Base-by-base conservation (phyloP, 805 yeast genomes). In the Brettanomyces nanus region DNA sequence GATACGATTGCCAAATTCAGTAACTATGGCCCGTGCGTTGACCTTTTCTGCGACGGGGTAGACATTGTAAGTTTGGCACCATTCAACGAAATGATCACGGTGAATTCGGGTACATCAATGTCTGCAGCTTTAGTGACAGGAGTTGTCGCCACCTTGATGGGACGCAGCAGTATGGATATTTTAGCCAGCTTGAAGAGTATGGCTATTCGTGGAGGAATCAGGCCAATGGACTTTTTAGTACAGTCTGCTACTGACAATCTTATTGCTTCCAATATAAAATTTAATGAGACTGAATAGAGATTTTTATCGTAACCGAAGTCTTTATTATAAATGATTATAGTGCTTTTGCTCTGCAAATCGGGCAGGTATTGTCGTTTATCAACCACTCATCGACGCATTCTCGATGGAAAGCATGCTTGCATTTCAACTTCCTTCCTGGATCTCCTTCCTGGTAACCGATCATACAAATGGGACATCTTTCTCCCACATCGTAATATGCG, bases 341-440 rank as follows among this genome's bases (percentile, higher is more conserved):
- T 6, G 74, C 77, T 42, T 62, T 60, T 4, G 65, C 56, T 32
- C 82, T 59, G 45, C 82, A 76, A 33, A 75, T 55, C 6, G 82
- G 82, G 52, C 82, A 76, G 15, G 69, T 66, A 45, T 75, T 76
- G 44, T 70, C 66, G 27, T 62, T 65, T 19, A 63, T 43, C 9
- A 76, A 56, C 81, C 82, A 76, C 40, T 67, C 67, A 47, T 77
- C 84, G 37, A 77, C 67, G 47, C 84, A 77, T 2, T 59, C 66
- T 34, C 57, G 56, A 52, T 77, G 84, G 56, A 73, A 77, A 22
- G 58, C 45, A 49, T 77, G 84, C 3, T 57, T 51, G 49, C 84
- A 77, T 9, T 47, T 39, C 28, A 77, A 56, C 39, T 55, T 52
- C 30, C 83, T 63, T 26, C 75, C 65, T 15, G 54, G 47, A 20